Evolutionary conservation across 768 basidiomycete species (phyloP), one percentile per base, ranked within the genome.

Genomic region (Russula compacta): DNA sequence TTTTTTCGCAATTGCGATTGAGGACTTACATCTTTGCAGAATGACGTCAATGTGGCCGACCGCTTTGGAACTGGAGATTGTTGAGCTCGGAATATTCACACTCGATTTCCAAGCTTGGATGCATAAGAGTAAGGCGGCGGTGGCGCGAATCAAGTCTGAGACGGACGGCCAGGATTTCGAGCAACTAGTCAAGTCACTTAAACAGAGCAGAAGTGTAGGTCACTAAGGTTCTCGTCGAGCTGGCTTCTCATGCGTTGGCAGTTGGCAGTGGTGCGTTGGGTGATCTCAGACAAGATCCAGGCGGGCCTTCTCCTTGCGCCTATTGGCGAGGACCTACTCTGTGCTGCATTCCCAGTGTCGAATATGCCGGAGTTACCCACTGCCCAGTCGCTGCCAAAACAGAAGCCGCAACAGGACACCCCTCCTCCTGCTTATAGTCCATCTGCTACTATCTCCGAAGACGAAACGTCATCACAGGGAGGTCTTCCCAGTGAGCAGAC

Each of bases 21-120:
- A 39, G 3, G 36, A 57, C 29, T 57, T n/a, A 58, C 36, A 2
- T 11, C 39, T 33, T 4, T 21, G 32, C 38, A 58, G 56, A 11
- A 35, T 9, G 32, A 2, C 8, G 17, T 42, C 48, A 2, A 11
- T 4, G 14, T 58, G 48, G 48, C 56, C 56, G 21, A 8, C 7
- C 1, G 3, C 1, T 11, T 21, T 58, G 40, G 8, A 3, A 11
- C 39, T 50, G 19, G 48, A 58, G 8, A 11, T 58, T 2, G 14
- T 42, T 33, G 48, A 21, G 8, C 15, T 40, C 4, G 32, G 19
- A 33, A 42, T 43, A 21, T 6, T 3, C 32, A 50, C 19, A 4
- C 19, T 40, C 24, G 61, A 56, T 7, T 19, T 65, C 5, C 48
- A 59, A 17, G 19, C 47, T 21, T 59, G 61, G 57, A 47, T 61